Percentiles rank a stretch among this genome's conserved stretches.
Conservation (phyloP, 164 flowering plant species). For the Protea cynaroides region DNA sequence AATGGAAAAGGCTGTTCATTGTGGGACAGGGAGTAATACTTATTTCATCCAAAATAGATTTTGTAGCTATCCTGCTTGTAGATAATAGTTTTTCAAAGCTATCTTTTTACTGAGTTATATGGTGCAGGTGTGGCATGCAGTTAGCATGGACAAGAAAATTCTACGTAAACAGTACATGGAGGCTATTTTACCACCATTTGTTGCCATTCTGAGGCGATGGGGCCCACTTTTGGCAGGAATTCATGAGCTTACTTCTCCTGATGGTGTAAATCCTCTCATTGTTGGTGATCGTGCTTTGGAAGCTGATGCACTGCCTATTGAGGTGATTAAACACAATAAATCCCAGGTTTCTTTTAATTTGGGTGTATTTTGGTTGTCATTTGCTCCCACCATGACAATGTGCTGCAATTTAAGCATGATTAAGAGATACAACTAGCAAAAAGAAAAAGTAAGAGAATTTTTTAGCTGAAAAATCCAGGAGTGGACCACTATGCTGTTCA, state of each 20-base stretch:
- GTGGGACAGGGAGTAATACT: too few species aligned
- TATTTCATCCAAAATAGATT: neutral
- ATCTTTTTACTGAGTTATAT: conserved; percentile 11
- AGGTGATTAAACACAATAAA: conserved; percentile 43
- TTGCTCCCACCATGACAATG: neutral
- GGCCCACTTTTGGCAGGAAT: conserved; percentile 95
- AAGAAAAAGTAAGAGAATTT: too few species aligned
- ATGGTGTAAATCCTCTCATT: conserved; percentile 84
- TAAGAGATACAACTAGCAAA: too few species aligned
- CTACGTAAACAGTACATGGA: conserved; percentile 91
- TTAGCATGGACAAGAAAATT: conserved; percentile 68
- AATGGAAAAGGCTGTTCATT: too few species aligned
- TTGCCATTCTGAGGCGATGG: conserved; percentile 92
- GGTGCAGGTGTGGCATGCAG: conserved; percentile 92
- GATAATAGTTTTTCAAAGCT: conserved; percentile 2
- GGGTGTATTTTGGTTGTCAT: too few species aligned
- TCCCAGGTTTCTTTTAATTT: neutral
- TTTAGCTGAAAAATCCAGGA: too few species aligned
- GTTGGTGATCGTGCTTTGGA: conserved; percentile 94
- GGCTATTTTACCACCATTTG: conserved; percentile 91
- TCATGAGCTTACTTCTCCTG: conserved; percentile 88
- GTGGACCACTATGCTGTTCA: too few species aligned
- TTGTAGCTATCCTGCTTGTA: neutral
- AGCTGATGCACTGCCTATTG: conserved; percentile 94
- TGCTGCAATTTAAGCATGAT: too few species aligned